Conservation (phyloP, 139 green algal species). For the Zygnema cylindricum region DNA sequence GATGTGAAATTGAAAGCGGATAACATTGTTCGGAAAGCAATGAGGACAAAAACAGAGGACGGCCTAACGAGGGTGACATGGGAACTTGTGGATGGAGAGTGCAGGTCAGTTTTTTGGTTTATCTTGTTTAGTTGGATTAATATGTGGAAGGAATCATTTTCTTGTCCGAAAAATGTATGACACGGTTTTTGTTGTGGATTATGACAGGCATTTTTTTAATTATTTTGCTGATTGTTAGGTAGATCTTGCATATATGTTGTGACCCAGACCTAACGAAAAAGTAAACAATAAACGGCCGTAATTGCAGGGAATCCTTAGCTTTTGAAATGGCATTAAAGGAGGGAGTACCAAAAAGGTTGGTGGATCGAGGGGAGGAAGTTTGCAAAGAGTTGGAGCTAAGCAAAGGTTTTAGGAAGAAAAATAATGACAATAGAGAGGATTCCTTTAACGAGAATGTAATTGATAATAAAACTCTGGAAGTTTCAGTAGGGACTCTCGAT, state of each 20-base stretch:
- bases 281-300: neutral
- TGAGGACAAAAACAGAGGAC: constrained; percentile 23
- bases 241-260: constrained; percentile 2
- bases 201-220: neutral
- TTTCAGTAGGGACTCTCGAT: constrained; percentile 1
- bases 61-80: constrained; percentile 27
- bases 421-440: neutral
- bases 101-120: constrained; percentile 31
- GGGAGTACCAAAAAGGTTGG: constrained; percentile 25
- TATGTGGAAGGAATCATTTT: neutral
- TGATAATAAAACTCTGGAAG: no score
- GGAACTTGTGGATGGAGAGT: constrained; percentile 51
- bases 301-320: constrained; percentile 48
- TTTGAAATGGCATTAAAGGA: constrained; percentile 42
- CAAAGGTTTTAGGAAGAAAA: neutral
- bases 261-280: neutral
- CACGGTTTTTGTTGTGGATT: neutral
- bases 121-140: neutral
- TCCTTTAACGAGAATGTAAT: no score
- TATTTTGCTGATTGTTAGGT: neutral
- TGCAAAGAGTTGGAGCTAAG: constrained; percentile 10
- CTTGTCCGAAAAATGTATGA: neutral
- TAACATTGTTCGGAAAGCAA: constrained; percentile 38
- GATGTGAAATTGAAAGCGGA: constrained; percentile 63
- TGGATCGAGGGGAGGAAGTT: constrained; percentile 29